These are phyloP conservation scores for Sugiyamaella floridensis DNA, from an alignment of 805 yeast genomes.

Conservation along the genomic window DNA sequence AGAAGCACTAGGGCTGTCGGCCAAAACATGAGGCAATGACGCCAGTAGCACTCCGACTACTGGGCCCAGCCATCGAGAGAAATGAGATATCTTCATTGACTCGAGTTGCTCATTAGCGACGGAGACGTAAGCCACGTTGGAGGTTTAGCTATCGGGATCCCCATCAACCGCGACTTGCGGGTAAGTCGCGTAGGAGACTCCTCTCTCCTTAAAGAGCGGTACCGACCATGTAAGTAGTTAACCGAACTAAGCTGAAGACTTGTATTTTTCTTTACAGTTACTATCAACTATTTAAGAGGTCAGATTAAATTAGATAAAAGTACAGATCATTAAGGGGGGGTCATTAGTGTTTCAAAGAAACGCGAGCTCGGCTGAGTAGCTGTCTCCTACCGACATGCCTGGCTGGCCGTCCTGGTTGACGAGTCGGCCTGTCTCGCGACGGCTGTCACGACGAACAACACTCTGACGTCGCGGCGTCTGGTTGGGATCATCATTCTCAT, in stretches of 20 bases:
- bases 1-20: conserved; percentile 14
- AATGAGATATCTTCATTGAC: neutral
- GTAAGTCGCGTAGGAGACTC: too few relatives aligned
- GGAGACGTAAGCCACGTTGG: neutral
- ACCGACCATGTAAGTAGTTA: too few relatives aligned
- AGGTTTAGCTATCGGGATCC: neutral
- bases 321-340: neutral
- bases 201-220: too few relatives aligned
- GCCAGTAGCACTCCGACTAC: neutral
- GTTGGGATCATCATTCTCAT: neutral
- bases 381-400: neutral
- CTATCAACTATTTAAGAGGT: too few relatives aligned
- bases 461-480: neutral
- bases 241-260: too few relatives aligned
- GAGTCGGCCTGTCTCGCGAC: conserved; percentile 32
- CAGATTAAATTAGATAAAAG: conserved; percentile 1
- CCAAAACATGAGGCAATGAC: neutral
- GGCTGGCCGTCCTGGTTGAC: conserved; percentile 24
- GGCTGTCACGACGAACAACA: conserved; percentile 3
- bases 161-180: too few relatives aligned
- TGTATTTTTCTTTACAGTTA: too few relatives aligned
- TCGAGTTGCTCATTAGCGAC: neutral
- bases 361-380: conserved; percentile 28
- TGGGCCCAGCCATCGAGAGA: neutral
- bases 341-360: conserved; percentile 22